These are phyloP conservation scores for Yamadazyma sp. DNA, from an alignment of 1,139 yeast species.

Conservation along the genomic window DNA sequence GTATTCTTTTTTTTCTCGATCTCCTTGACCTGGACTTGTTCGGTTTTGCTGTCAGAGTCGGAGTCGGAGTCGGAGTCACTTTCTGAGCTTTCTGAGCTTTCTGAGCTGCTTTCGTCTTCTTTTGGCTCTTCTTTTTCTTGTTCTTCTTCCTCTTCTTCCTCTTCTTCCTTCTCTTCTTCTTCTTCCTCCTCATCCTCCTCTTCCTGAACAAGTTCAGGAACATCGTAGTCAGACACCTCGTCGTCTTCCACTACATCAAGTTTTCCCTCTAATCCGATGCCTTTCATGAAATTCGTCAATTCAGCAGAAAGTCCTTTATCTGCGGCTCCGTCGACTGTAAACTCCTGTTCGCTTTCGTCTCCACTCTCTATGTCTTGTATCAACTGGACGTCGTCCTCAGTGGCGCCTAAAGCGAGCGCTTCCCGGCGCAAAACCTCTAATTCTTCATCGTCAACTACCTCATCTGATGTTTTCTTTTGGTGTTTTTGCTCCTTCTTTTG, in stretches of 20 bases:
- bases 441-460: constrained; percentile 12
- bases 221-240: constrained; percentile 30
- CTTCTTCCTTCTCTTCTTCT: constrained; percentile 19
- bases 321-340: constrained; percentile 30
- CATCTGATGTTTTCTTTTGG: constrained; percentile 12
- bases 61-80: no score
- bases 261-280: constrained; percentile 58
- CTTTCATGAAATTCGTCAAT: constrained; percentile 63
- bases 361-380: constrained; percentile 51
- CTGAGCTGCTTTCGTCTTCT: constrained; percentile 19
- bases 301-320: constrained; percentile 59
- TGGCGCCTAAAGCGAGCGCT: constrained; percentile 68
- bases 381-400: constrained; percentile 61
- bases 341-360: constrained; percentile 68
- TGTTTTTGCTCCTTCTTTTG: constrained; percentile 14
- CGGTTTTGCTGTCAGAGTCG: not conserved
- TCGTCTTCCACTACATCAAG: constrained; percentile 19
- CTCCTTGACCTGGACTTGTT: constrained; percentile 14
- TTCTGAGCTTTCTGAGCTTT: no score
- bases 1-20: constrained; percentile 21
- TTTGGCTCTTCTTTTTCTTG: constrained; percentile 16
- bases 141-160: constrained; percentile 20
- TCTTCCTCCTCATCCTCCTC: constrained; percentile 22
- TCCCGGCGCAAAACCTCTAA: constrained; percentile 59
- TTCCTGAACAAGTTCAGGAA: constrained; percentile 29